Base-by-base conservation (phyloP, 495 filamentous ascomycete species). In the Staphylotrichum tortipilum region DNA sequence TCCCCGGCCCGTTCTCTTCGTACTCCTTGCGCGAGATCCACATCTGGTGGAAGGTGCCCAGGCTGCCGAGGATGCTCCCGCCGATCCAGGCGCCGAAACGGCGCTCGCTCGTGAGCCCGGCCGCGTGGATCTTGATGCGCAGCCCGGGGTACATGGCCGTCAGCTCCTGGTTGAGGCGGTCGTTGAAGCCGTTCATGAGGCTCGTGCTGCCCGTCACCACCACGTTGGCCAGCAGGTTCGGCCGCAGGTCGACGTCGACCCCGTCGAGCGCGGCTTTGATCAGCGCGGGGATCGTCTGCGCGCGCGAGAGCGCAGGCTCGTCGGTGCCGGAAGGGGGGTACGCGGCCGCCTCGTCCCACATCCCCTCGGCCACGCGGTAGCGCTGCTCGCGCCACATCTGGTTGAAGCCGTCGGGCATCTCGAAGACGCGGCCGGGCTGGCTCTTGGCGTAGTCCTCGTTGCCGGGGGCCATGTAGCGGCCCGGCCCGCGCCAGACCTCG, bases 31-130 rank as follows among this genome's bases (percentile, higher is more conserved):
- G 81, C 15, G 83, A 88, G 54, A 99, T 89, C 92, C 92, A 99
- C 86, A 97, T 86, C 63, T 96, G 91, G 72, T 99, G 92, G 68
- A 99, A 99, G n/a, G 88, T 95, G 8, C 94, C 94, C 72, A 99
- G 67, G 69, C 89, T 95, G 3, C 85, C 91, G 58, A 97, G 71
- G 56, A 99, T 96, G 71, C 89, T 95, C 12, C 92, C 92, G 21
- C 92, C 92, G 54, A 99, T 85, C 94, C 94, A 99, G 24, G 84
- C 82, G 11, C 86, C 89, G 66, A 91, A 97, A 49, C 85, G 81
- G 43, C 92, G 71, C 78, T 99, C 92, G 11, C 81, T 81, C 0
- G 82, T 84, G 57, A 89, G 81, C n/a, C 88, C 85, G 11, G 89
- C 81, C 4, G 90, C 87, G 24, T 86, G 82, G 34, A 98, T 77